Base-by-base conservation (phyloP, 2,329 filamentous ascomycete genomes). In the Fusarium compactum region DNA sequence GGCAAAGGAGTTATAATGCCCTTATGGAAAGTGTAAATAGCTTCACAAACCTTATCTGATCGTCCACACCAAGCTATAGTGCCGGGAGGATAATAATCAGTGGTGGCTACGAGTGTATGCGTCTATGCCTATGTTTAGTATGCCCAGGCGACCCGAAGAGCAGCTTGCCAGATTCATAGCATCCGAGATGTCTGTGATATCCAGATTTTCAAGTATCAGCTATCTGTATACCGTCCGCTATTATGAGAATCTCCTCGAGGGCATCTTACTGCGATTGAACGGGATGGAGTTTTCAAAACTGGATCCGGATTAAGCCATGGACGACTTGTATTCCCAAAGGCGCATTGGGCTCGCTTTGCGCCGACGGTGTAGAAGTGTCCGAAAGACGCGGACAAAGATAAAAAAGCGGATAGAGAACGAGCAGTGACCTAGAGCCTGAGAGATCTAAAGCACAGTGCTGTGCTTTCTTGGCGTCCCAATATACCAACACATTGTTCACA, bases 261-360 rank as follows among this genome's bases (percentile, higher is more conserved):
- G 34, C 4, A 45, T 69, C 9, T 11, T 12, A 1, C 25, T 66
- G 10, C 34, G n/a, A 12, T 3, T 69, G 5, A 56, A 55, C 9
- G 48, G 67, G 8, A 15, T 16, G 5, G 48, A 69, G 6, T 29
- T 10, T 14, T 4, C 11, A 5, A 53, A 20, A 1, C 29, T 50
- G 1, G 18, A 27, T 8, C 24, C 40, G 24, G 51, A 69, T 2
- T 5, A n/a, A 3, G 4, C 27, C 2, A 3, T 65, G 1, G 3
- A 30, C 1, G n/a, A 44, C 3, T 12, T 11, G 9, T 11, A 30
- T 16, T 10, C 4, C 3, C 3, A 10, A 6, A 20, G 8, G 7
- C 10, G 9, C 1, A 5, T 10, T 5, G 16, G 16, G 9, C 16
- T 11, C 9, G 0, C 32, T 38, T 38, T n/a, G 7, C 24, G 7